These are phyloP conservation scores for Stentor roeselii DNA, from an alignment of 73 alveolate species.

Conservation along the genomic window DNA sequence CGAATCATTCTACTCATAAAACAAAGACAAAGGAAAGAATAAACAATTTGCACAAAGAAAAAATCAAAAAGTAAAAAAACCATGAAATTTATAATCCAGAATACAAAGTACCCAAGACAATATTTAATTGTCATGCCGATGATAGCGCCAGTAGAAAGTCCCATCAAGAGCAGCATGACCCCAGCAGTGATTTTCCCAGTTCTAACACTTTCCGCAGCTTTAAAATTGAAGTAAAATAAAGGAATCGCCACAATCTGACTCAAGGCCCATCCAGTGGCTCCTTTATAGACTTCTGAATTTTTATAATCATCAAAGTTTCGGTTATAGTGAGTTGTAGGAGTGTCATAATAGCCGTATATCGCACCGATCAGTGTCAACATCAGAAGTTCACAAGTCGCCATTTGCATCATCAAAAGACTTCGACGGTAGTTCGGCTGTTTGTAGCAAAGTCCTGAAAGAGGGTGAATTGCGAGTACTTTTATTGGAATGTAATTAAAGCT, in stretches of 20 bases:
- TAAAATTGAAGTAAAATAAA: neutral
- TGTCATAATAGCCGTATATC: neutral
- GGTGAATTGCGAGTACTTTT: neutral
- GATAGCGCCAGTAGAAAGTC: neutral
- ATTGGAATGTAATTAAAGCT: too few species aligned
- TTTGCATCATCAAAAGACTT: neutral
- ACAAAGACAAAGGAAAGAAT: neutral
- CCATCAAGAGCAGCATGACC: neutral
- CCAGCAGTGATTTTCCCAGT: neutral
- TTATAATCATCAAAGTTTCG: neutral
- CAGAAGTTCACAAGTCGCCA: neutral
- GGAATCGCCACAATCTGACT: neutral
- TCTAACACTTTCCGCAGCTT: neutral
- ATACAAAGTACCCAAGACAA: neutral
- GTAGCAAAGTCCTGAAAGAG: neutral
- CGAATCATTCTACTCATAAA: neutral
- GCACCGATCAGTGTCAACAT: neutral
- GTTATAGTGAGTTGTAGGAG: neutral
- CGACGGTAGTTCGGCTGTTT: neutral
- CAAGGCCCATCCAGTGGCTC: constrained; percentile 4
- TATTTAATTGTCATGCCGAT: neutral
- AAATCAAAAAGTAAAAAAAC: neutral
- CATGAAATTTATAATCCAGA: neutral
- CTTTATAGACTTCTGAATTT: neutral
- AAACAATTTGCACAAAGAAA: neutral